These are phyloP conservation scores for Hyphopichia buzzinii DNA, from an alignment of 1,139 yeast genomes.

Conservation along the genomic window DNA sequence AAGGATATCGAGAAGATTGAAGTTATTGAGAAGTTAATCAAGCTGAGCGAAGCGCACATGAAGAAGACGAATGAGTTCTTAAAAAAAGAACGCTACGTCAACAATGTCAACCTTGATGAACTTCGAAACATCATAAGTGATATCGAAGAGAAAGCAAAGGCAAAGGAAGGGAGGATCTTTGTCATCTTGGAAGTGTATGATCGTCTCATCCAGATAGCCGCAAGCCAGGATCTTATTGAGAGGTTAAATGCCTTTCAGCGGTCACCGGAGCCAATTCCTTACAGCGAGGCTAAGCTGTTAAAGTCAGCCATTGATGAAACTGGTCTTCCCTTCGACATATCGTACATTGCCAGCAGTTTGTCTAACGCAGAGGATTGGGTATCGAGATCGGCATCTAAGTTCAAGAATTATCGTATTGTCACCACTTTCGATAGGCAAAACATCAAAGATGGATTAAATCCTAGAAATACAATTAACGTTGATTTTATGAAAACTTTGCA, in stretches of 20 bases:
- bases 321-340: conserved; percentile 22
- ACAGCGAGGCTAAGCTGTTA: conserved; percentile 25
- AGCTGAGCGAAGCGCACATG: conserved; percentile 29
- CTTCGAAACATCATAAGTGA: conserved; percentile 24
- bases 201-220: conserved; percentile 26
- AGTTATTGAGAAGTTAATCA: conserved; percentile 24
- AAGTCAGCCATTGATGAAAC: conserved; percentile 23
- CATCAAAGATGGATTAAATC: conserved; percentile 17
- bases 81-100: conserved; percentile 19
- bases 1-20: conserved; percentile 24
- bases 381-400: conserved; percentile 19
- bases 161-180: conserved; percentile 18
- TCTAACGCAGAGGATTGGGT: conserved; percentile 44
- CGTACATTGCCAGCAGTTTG: conserved; percentile 20
- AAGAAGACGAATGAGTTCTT: conserved; percentile 25
- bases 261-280: conserved; percentile 7
- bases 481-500: conserved; percentile 26
- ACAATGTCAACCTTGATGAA: conserved; percentile 20
- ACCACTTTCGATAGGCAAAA: conserved; percentile 34
- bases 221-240: conserved; percentile 19
- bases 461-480: conserved; percentile 18
- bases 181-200: conserved; percentile 26
- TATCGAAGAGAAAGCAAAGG: conserved; percentile 14
- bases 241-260: conserved; percentile 16
- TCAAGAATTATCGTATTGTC: conserved; percentile 29